phyloP scores from a whole-genome alignment of 352 stramenopile species.

The Albugo candida region DNA sequence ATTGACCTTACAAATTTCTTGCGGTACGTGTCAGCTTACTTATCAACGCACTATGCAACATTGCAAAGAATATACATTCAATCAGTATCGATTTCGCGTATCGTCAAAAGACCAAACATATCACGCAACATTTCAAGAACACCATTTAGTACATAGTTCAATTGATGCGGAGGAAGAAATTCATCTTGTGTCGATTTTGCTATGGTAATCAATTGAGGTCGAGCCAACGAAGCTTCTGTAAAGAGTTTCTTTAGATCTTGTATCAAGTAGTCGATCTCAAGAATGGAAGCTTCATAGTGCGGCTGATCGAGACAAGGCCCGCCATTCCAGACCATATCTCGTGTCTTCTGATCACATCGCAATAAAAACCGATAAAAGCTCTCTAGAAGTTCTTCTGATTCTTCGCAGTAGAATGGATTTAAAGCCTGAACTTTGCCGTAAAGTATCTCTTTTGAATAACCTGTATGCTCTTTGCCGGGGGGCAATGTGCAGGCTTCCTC shows the following conservation, averaged over 20 bases:
- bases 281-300: constrained; percentile 29
- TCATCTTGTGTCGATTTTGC: constrained; percentile 57
- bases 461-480: constrained; percentile 10
- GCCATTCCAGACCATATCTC: constrained; percentile 20
- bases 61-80: too few relatives aligned
- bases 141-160: constrained; percentile 19
- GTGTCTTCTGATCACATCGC: constrained; percentile 8
- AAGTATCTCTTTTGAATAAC: background rate
- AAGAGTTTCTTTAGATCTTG: constrained; percentile 14
- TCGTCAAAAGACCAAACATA: too few relatives aligned
- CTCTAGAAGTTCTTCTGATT: background rate
- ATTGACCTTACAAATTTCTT: too few relatives aligned
- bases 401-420: constrained; percentile 13
- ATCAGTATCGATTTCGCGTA: too few relatives aligned
- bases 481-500: background rate
- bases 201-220: constrained; percentile 60
- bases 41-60: too few relatives aligned
- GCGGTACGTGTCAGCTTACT: too few relatives aligned
- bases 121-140: constrained; percentile 27
- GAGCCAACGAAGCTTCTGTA: constrained; percentile 8
- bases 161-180: constrained; percentile 45
- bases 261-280: constrained; percentile 31
- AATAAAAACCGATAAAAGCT: background rate
- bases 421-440: constrained; percentile 6
- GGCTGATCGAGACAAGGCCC: constrained; percentile 46